Evolutionary conservation across 2,329 filamentous ascomycete genomes (phyloP).

Genomic region (Botryotinia convoluta): DNA sequence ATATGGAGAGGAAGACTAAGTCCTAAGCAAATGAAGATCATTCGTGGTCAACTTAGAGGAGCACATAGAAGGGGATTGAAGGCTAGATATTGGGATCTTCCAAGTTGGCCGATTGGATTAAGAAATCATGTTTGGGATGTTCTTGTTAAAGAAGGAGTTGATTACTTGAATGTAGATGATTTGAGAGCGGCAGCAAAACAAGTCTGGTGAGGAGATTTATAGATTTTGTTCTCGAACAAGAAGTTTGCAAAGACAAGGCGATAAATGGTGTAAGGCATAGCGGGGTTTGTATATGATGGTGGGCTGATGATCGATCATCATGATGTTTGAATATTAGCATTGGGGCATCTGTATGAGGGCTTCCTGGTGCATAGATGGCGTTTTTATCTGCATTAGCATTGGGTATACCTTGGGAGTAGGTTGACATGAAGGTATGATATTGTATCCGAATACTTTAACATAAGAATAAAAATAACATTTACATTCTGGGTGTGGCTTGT

Average conservation of each 20-base stretch:
- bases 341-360: not conserved
- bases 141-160: constrained; percentile 55
- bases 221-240: not conserved
- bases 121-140: constrained; percentile 57
- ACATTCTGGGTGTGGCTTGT: not conserved
- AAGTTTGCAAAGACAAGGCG: not conserved
- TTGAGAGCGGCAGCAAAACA: constrained; percentile 42
- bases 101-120: constrained; percentile 53
- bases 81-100: constrained; percentile 59
- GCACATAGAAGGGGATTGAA: constrained; percentile 53
- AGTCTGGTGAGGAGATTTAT: constrained; percentile 25
- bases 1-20: constrained; percentile 49
- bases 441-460: not conserved
- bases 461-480: not conserved
- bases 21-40: constrained; percentile 42
- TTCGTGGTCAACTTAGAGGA: constrained; percentile 47
- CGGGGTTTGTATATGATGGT: not conserved
- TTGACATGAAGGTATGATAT: not conserved
- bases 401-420: not conserved
- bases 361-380: not conserved
- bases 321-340: not conserved
- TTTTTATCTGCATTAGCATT: constrained; percentile 3
- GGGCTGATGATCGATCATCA: not conserved
- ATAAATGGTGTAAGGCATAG: not conserved
- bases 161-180: constrained; percentile 62